phyloP scores from a whole-genome alignment of 2,329 filamentous ascomycete species.

The Iodosphaeria phyllophila region DNA sequence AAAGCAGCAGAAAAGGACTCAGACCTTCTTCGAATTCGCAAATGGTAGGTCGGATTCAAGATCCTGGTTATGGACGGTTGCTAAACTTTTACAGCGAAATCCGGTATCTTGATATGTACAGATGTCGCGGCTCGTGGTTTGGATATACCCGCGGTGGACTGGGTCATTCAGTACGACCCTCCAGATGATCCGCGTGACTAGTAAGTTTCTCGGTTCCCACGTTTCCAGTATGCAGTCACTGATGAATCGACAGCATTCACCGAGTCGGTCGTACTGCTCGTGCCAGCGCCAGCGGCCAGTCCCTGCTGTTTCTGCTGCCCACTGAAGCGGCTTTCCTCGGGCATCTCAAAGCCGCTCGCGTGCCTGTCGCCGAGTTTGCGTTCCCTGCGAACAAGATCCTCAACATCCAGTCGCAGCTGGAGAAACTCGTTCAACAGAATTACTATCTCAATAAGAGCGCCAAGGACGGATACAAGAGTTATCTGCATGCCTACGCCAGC shows the following conservation, averaged over 20 bases:
- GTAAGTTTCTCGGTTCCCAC: background rate
- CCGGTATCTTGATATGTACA: constrained; percentile 84
- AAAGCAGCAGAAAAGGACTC: constrained; percentile 98
- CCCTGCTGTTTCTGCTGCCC: constrained; percentile 84
- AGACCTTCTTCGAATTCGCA: constrained; percentile 94
- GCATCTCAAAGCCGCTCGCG: constrained; percentile 76
- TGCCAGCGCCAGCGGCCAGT: constrained; percentile 68
- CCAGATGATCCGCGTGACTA: constrained; percentile 58
- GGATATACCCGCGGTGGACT: constrained; percentile 91
- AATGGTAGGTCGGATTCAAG: constrained; percentile 24
- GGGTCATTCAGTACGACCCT: constrained; percentile 90
- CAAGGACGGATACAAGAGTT: constrained; percentile 67
- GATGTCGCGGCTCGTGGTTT: constrained; percentile 90
- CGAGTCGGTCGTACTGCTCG: constrained; percentile 88
- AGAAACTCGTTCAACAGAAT: constrained; percentile 86
- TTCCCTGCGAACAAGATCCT: constrained; percentile 84
- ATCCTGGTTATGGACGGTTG: background rate
- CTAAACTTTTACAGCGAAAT: constrained; percentile 23
- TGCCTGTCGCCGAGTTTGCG: constrained; percentile 91
- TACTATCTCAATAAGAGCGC: constrained; percentile 89
- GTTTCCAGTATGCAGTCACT: background rate
- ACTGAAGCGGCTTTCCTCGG: constrained; percentile 82
- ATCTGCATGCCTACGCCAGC: constrained; percentile 86
- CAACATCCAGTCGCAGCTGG: constrained; percentile 77
- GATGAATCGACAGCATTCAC: constrained; percentile 70